Percentiles rank a stretch among this genome's conserved stretches.
Evolutionary conservation across 2,329 filamentous ascomycete species (phyloP).

Genomic region (Claviceps arundinis): DNA sequence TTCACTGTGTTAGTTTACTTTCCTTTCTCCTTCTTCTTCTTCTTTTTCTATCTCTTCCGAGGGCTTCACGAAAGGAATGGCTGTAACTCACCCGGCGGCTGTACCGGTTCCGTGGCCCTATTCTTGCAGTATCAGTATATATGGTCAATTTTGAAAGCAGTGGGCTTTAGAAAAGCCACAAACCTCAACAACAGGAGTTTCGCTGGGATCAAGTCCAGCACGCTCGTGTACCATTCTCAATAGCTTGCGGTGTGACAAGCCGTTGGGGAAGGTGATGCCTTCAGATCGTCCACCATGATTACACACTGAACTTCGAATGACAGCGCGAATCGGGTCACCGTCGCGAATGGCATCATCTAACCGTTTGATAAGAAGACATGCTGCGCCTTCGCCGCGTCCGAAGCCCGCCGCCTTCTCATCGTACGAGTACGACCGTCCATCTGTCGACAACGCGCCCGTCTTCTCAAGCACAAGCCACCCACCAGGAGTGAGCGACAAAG

Average conservation of each 20-base stretch:
- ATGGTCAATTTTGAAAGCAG: neutral
- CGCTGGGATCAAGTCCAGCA: constrained; percentile 15
- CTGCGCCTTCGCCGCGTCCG: constrained; percentile 30
- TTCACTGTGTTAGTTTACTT: constrained; percentile 2
- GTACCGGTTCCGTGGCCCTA: constrained; percentile 12
- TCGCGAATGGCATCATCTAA: constrained; percentile 28
- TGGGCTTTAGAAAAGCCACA: neutral
- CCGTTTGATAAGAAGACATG: constrained; percentile 28
- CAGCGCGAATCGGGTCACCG: constrained; percentile 22
- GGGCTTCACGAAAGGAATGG: neutral
- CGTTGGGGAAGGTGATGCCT: constrained; percentile 7
- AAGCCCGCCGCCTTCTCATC: constrained; percentile 29
- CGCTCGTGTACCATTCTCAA: constrained; percentile 20
- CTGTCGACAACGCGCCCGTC: constrained; percentile 13
- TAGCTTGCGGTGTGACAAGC: constrained; percentile 15
- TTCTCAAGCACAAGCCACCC: constrained; percentile 7
- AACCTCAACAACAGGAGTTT: constrained; percentile 8
- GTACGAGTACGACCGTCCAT: constrained; percentile 20
- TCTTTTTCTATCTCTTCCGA: no score
- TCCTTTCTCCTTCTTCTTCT: neutral
- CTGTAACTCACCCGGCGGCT: constrained; percentile 16
- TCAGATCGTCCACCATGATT: constrained; percentile 5
- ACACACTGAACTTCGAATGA: constrained; percentile 5
- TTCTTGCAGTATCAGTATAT: neutral
- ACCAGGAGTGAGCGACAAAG: constrained; percentile 8